Base-by-base conservation (phyloP, 257 asterid genomes). In the Rehmannia glutinosa region DNA sequence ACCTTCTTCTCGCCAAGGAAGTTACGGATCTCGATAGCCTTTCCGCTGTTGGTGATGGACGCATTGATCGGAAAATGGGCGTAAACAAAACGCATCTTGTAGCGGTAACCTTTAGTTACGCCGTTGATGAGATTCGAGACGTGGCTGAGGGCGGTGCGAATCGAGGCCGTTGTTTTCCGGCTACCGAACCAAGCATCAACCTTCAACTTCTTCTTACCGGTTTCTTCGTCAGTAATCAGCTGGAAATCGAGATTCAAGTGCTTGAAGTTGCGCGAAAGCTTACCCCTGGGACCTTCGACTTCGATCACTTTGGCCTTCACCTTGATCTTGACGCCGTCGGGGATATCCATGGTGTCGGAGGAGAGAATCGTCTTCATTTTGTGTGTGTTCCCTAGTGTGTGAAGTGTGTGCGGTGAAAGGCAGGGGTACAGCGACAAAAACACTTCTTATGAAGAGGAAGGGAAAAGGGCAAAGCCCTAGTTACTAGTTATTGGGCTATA, bases 1-100 rank as follows among this genome's bases (percentile, higher is more conserved):
- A 87, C 97, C 96, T 76, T 90, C 80, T 90, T 90, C 82, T 90
- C 97, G 24, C 96, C 97, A 16, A 90, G 93, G 58, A 90, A 90
- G 76, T 90, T 90, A 6, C 96, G 82, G 80, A 90, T 90, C 92
- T 90, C 96, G 68, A 90, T 90, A 2, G 90, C 64, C 7, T 73
- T 78, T 11, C 82, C 88, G 16, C 15, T 46, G 71, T 70, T 66
- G 11, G 81, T 56, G 43, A 90, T 90, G 15, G 94, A 83, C 0
- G 96, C 97, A 8, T 87, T 90, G 66, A 90, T 87, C 4, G 94
- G 97, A 52, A 90, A 90, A 45, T 90, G 97, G 36, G 96, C 97
- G 45, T 90, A 90, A 4, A 90, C 96, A 23, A 90, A 90, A 6
- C 96, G 81, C 97, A 87, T 90, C 86, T 87, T 90, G 83, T 90